Percentiles rank a stretch among this genome's conserved stretches.
Evolutionary conservation across 805 yeast genomes (phyloP).

Genomic region (Wickerhamomyces queroliae): DNA sequence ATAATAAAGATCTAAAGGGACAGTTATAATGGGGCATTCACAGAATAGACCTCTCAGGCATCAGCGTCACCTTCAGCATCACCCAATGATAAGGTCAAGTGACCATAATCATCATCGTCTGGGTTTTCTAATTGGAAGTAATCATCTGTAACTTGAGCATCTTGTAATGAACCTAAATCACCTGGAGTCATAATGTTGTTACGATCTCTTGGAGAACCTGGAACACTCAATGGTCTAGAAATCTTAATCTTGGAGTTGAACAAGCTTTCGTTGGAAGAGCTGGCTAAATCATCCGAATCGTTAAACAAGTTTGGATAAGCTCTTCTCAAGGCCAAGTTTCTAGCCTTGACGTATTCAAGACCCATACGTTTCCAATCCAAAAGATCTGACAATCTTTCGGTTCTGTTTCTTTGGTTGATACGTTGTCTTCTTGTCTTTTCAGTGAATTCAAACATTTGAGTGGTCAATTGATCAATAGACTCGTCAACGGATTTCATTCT

Average conservation of each 20-base stretch:
- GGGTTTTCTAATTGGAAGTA: constrained; percentile 49
- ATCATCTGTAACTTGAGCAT: constrained; percentile 77
- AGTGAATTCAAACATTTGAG: constrained; percentile 85
- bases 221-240: constrained; percentile 91
- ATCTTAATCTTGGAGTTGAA: constrained; percentile 56
- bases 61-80: constrained; percentile 42
- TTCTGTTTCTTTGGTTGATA: constrained; percentile 95
- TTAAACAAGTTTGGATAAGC: constrained; percentile 87
- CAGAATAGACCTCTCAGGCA: not conserved
- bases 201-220: constrained; percentile 87
- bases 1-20: no score
- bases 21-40: no score
- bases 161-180: constrained; percentile 94
- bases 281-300: constrained; percentile 12
- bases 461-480: constrained; percentile 82
- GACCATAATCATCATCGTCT: constrained; percentile 36
- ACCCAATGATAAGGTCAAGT: constrained; percentile 44
- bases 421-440: constrained; percentile 92
- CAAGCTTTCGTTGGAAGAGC: constrained; percentile 8
- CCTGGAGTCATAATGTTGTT: constrained; percentile 93
- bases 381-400: constrained; percentile 87
- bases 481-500: constrained; percentile 90
- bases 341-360: constrained; percentile 89
- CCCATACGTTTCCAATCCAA: constrained; percentile 99
- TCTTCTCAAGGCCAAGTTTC: constrained; percentile 84